Conservation (phyloP, 768 basidiomycete genomes). For the Russula dissimulans region DNA sequence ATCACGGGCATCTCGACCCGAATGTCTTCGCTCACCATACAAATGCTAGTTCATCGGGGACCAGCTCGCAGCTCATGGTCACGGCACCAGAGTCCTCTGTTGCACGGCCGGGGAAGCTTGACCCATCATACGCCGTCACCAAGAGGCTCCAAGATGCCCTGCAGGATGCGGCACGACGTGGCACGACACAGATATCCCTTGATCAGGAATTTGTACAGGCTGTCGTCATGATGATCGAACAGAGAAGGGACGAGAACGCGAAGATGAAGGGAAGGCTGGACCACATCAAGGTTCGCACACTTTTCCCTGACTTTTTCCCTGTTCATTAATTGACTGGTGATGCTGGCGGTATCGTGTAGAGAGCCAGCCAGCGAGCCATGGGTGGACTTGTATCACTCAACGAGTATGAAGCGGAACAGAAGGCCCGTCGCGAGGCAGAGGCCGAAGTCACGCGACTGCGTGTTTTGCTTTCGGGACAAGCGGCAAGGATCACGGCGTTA, state of each 20-base stretch:
- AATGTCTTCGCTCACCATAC: constrained; percentile 22
- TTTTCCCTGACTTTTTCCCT: neutral
- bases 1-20: constrained; percentile 24
- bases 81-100: constrained; percentile 33
- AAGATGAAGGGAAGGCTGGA: constrained; percentile 73
- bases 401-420: constrained; percentile 89
- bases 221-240: constrained; percentile 57
- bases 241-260: constrained; percentile 47
- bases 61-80: constrained; percentile 34
- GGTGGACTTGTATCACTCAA: constrained; percentile 90
- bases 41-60: constrained; percentile 11
- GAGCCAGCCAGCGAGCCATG: constrained; percentile 85
- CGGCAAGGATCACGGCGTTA: constrained; percentile 75
- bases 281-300: constrained; percentile 65
- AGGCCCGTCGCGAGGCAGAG: constrained; percentile 82
- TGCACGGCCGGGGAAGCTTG: constrained; percentile 26
- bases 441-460: constrained; percentile 82
- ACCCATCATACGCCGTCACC: constrained; percentile 38
- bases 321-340: neutral
- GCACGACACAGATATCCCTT: constrained; percentile 52
- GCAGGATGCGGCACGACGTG: constrained; percentile 48
- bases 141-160: constrained; percentile 53
- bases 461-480: constrained; percentile 83
- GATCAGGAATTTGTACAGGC: constrained; percentile 68
- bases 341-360: constrained; percentile 34